A percentile compares a stretch with the other conserved stretches of the same genome.
These are phyloP conservation scores for Vigna reflexopilosa DNA, from an alignment of 306 rosid genomes.

Conservation along the genomic window DNA sequence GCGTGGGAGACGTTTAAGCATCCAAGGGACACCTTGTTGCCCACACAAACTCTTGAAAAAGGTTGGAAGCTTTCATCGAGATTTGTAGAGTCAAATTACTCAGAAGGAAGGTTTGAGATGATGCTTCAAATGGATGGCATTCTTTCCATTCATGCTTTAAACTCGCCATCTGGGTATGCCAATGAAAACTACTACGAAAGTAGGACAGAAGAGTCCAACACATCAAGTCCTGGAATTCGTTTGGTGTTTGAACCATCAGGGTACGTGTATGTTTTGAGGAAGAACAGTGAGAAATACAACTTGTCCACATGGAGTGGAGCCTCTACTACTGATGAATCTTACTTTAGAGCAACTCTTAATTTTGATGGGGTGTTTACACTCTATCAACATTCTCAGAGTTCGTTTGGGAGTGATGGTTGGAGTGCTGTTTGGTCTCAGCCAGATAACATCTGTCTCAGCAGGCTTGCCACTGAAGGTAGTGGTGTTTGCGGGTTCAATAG, in stretches of 20 bases:
- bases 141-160: conserved; percentile 48
- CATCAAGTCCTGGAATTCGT: conserved; percentile 43
- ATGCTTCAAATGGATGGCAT: conserved; percentile 47
- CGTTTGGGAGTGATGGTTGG: conserved; percentile 39
- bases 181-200: conserved; percentile 46
- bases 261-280: conserved; percentile 37
- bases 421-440: conserved; percentile 38
- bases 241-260: conserved; percentile 45
- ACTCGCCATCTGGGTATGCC: conserved; percentile 39
- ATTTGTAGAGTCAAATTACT: conserved; percentile 41
- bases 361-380: conserved; percentile 57
- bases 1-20: conserved; percentile 61
- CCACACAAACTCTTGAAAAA: conserved; percentile 46
- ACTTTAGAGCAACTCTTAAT: conserved; percentile 52
- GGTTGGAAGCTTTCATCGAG: conserved; percentile 49
- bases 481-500: conserved; percentile 57
- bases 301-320: background rate
- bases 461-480: background rate
- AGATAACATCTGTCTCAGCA: conserved; percentile 31
- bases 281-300: conserved; percentile 8
- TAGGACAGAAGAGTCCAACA: background rate
- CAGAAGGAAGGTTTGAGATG: conserved; percentile 50
- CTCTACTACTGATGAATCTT: conserved; percentile 24
- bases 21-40: conserved; percentile 61
- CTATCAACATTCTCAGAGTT: conserved; percentile 38